Conservation (phyloP, 192 early-diverging fungal genomes). For the Umbelopsis sp. region DNA sequence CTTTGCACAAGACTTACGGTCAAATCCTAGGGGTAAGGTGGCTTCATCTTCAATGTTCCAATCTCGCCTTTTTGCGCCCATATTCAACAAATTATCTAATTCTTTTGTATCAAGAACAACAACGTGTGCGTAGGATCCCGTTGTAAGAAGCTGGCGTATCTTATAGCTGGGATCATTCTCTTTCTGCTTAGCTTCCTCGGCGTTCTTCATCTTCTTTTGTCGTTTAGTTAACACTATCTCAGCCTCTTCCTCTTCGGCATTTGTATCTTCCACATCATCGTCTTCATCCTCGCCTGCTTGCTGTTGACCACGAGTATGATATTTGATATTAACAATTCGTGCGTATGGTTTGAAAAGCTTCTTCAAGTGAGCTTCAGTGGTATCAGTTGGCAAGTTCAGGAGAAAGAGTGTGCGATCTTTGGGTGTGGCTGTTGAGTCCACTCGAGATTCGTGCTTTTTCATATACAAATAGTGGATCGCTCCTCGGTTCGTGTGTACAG, state of each 20-base stretch:
- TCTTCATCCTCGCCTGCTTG: constrained; percentile 42
- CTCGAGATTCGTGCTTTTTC: constrained; percentile 51
- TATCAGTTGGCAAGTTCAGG: constrained; percentile 70
- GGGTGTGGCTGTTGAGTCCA: constrained; percentile 52
- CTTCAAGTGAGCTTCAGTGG: constrained; percentile 65
- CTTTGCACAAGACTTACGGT: constrained; percentile 40
- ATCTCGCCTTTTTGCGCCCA: constrained; percentile 57
- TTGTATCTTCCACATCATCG: constrained; percentile 37
- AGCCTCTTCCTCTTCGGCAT: constrained; percentile 38
- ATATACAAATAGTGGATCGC: constrained; percentile 58
- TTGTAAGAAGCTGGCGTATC: constrained; percentile 46
- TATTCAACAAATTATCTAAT: constrained; percentile 61
- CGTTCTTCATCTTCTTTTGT: constrained; percentile 32
- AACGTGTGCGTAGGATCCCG: constrained; percentile 67
- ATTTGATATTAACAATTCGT: constrained; percentile 56
- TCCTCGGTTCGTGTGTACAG: constrained; percentile 44
- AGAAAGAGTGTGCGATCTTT: constrained; percentile 66
- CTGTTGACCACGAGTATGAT: constrained; percentile 40
- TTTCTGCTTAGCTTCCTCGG: constrained; percentile 31
- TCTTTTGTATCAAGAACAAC: constrained; percentile 72
- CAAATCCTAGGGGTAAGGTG: constrained; percentile 53
- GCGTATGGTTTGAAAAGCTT: constrained; percentile 63
- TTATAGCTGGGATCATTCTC: constrained; percentile 29
- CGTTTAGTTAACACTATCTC: constrained; percentile 26
- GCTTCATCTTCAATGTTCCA: constrained; percentile 58